Base-by-base conservation (phyloP, 176 grass and related monocot species). In the Carex cristatella region DNA sequence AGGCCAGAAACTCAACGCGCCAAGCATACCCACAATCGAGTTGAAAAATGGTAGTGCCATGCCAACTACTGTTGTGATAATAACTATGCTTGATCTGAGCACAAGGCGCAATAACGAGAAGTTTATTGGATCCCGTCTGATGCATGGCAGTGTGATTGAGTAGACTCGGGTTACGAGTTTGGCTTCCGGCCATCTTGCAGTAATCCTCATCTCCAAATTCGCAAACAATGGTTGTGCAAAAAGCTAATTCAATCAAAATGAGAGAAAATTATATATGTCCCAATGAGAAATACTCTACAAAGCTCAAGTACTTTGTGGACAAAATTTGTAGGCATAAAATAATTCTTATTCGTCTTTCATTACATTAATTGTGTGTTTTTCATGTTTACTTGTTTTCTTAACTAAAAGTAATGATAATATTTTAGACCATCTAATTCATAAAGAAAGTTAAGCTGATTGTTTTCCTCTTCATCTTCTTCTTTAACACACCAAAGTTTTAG, bases 11-110 rank as follows among this genome's bases (percentile, higher is more conserved):
- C 94, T 94, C 81, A 94, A 79, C 0, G 94, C 94, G 0, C 94
- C 94, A 10, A 97, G 89, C 16, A 97, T 88, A 19, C 94, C 94
- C 2, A 97, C 68, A 16, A 97, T 88, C 6, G 91, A 89, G 12
- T 97, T 97, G 88, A 97, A 97, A 84, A 97, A 97, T 0, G 94
- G 94, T 79, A 97, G 87, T 71, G 90, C 83, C 94, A 89, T 94
- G 4, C 90, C 94, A 68, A 97, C 94, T 12, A 86, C 18, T 0
- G 94, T 97, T 1, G 94, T 97, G 0, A 86, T 30, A 0, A 90
- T 19, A 8, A 97, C 90, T 79, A 97, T 84, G 63, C 58, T 19
- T 0, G 85, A 88, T 66, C 94, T 63, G 13, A 92, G 61, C 28
- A 90, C 73, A 53, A 97, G 85, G 57, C 90, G 93, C 32, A 74